Conservation (phyloP, 306 rosid genomes). For the Crataegus laevigata region DNA sequence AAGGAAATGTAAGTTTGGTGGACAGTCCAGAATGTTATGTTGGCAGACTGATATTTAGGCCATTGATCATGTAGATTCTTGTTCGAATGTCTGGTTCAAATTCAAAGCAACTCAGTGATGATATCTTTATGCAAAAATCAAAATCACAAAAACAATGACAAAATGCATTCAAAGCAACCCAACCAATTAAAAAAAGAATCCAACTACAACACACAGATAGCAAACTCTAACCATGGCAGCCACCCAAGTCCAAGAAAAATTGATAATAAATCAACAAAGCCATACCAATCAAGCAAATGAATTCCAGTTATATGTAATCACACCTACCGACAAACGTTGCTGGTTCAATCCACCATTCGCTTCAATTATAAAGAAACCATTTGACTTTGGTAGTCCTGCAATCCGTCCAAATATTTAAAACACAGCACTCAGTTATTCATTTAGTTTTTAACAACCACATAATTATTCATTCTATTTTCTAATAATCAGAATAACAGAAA, state of each 20-base stretch:
- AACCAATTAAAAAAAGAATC: not conserved
- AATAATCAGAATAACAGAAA: not conserved
- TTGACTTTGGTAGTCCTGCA: constrained; percentile 75
- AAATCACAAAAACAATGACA: not conserved
- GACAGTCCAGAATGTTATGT: not conserved
- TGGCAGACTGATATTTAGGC: not conserved
- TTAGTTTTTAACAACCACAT: not conserved
- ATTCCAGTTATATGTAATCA: not conserved
- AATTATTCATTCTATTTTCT: not conserved
- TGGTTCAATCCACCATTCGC: constrained; percentile 97
- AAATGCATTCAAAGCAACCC: not conserved
- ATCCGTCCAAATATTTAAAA: not conserved
- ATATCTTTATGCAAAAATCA: not conserved
- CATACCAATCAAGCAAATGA: not conserved
- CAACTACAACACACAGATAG: not conserved
- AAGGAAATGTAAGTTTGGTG: not conserved
- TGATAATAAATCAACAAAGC: not conserved
- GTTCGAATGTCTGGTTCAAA: not conserved
- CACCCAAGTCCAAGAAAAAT: not conserved
- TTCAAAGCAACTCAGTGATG: not conserved
- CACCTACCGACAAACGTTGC: constrained; percentile 88
- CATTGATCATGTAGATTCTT: not conserved
- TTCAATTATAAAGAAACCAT: constrained; percentile 87
- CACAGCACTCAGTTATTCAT: not conserved
- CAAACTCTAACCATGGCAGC: not conserved